Evolutionary conservation across 1,139 yeast species (phyloP), one percentile per base, ranked within the genome.

Genomic region (Blastobotrys apis): DNA sequence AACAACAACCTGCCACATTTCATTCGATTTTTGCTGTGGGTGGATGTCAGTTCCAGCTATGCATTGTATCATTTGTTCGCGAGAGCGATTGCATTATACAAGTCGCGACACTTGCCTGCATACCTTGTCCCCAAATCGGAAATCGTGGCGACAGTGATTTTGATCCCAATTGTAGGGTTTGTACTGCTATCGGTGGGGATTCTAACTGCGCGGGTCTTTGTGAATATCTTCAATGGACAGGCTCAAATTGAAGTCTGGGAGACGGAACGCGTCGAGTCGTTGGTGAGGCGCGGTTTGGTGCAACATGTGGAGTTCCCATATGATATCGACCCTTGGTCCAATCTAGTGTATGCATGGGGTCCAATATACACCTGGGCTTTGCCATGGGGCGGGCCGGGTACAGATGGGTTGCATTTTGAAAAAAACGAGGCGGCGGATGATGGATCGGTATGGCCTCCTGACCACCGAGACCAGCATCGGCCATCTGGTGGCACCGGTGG

Each of bases 181-280:
- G 81, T 88, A 1, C 63, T 75, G 25, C 57, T 79, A 20, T 71
- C 88, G 0, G 75, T 90, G 2, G 59, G 72, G 0, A 56, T 84
- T 3, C 69, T 92, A 45, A 68, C 80, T 22, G 47, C 81, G 2
- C 72, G 96, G 50, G 82, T 90, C 47, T 29, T 82, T 3, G 63
- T 71, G 43, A 79, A 81, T 56, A 55, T 75, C 2, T 59, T 77
- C 43, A 68, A 71, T 33, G 96, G 97, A n/a, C 82, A 78, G 75
- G 81, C 97, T 2, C 95, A 87, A 62, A 90, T 92, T 47, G 98
- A 92, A 63, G 71, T 75, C 2, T 92, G 98, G 98, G 97, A 92
- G 57, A 67, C 74, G 66, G 97, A 92, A 53, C 73, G 97, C 49
- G 68, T 87, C 1, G 87, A 80, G 46, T 71, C 80, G 6, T 85